A percentile compares a stretch with the other conserved stretches of the same genome.
Conservation (phyloP, 139 green algal species). For the Pseudopediastrum boryanum region DNA sequence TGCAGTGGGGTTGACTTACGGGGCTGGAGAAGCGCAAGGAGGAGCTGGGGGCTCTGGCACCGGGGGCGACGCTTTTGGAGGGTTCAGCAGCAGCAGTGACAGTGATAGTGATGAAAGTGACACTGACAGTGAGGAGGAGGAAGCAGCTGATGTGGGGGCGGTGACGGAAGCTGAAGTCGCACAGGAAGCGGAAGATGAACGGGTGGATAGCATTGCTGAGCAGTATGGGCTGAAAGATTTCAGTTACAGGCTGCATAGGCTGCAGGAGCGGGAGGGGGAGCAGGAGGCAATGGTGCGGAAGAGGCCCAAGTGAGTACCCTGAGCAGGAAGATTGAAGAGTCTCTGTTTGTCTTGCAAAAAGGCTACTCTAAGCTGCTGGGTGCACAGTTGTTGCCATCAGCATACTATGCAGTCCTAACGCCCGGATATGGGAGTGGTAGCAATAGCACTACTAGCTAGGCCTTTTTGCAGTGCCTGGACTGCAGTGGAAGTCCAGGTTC, state of each 20-base stretch:
- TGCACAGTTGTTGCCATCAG: no score
- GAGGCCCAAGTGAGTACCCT: slow-evolving; percentile 46
- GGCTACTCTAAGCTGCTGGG: no score
- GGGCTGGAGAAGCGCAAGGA: slow-evolving; percentile 32
- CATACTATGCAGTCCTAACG: no score
- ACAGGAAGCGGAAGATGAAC: slow-evolving; percentile 55
- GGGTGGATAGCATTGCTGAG: slow-evolving; percentile 58
- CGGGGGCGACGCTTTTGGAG: background rate
- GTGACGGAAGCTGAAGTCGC: slow-evolving; percentile 28
- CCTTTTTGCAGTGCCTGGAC: no score
- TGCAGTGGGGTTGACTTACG: slow-evolving; percentile 73
- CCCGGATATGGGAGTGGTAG: no score
- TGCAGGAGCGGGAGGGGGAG: slow-evolving; percentile 68
- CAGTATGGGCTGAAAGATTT: slow-evolving; percentile 68
- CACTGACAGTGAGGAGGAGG: background rate
- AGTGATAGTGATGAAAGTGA: slow-evolving; percentile 17
- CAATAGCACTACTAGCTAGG: no score
- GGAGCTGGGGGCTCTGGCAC: background rate
- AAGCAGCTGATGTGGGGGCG: background rate
- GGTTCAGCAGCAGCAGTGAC: slow-evolving; percentile 11
- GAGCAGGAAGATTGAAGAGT: no score
- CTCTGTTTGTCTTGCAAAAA: no score
- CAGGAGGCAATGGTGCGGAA: slow-evolving; percentile 52
- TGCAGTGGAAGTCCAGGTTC: no score
- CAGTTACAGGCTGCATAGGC: slow-evolving; percentile 62